Base-by-base conservation (phyloP, 768 basidiomycete species). In the Phanerochaete sordida region DNA sequence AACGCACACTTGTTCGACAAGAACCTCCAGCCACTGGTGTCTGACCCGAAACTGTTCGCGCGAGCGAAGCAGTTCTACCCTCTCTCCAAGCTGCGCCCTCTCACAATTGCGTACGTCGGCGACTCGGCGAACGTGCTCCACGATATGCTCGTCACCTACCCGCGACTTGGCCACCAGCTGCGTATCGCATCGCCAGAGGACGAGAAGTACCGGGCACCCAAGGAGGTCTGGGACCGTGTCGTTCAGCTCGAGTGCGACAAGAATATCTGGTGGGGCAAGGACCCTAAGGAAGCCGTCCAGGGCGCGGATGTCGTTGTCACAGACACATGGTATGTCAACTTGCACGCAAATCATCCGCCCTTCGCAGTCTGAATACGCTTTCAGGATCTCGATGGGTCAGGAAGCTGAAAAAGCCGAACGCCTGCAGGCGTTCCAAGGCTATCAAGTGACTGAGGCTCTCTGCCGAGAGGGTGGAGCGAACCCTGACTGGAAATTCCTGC, bases 381-480 rank as follows among this genome's bases (percentile, higher is more conserved):
- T 15, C 67, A 95, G 93, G 95, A 94, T 98, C 64, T 98, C 96
- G 1, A 98, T 99, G 97, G 97, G 97, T 19, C 94, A 97, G 74
- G 97, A 98, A 74, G 90, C 87, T 1, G 95, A 98, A 73, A 93
- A 95, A 64, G 91, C 78, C 31, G 86, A 93, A 65, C 86, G 96
- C 16, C 72, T 96, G 45, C 77, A 83, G 52, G 96, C 93, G 60
- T 99, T 99, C 75, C 64, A 83, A 19, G 95, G 97, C 2, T 99
- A 92, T 73, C 97, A 98, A 70, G 86, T 99, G 51, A 98, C 96
- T 1, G 94, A 98, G 72, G 75, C 83, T 31, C 81, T 98, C 30
- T 95, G 94, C 73, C 75, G 76, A 19, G 82, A 85, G 60, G 91
- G 91, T 8, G 91, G 88, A 13, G 94, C 95, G 12, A 87, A 91